phyloP scores from a whole-genome alignment of 2,329 filamentous ascomycete species.

The Plectosphaerella cucumerina region DNA sequence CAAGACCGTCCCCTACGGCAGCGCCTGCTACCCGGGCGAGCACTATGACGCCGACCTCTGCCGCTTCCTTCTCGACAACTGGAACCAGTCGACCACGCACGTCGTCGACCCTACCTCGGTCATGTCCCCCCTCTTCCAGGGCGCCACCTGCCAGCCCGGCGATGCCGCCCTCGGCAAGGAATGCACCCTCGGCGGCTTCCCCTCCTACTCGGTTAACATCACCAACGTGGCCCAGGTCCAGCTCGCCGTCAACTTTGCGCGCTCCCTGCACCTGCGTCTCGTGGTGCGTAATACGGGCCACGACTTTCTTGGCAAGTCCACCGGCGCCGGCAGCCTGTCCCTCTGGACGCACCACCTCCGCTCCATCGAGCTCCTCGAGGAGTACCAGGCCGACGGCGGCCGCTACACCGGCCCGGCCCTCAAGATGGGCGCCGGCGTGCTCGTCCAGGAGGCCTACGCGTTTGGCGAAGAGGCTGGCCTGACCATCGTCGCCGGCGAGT shows the following conservation, averaged over 20 bases:
- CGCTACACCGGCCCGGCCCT: constrained; percentile 42
- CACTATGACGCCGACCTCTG: constrained; percentile 22
- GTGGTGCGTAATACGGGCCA: constrained; percentile 36
- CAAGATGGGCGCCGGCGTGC: constrained; percentile 51
- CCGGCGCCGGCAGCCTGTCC: constrained; percentile 45
- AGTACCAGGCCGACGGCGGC: constrained; percentile 12
- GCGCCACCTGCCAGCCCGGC: constrained; percentile 16
- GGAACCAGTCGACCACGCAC: constrained; percentile 17
- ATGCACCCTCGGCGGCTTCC: constrained; percentile 28
- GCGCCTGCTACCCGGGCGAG: constrained; percentile 23
- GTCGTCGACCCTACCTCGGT: constrained; percentile 21
- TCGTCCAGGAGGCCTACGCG: constrained; percentile 48
- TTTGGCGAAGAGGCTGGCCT: constrained; percentile 40
- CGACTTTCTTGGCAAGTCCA: constrained; percentile 39
- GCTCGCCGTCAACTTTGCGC: constrained; percentile 33
- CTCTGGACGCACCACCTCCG: constrained; percentile 50
- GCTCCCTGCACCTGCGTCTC: constrained; percentile 36
- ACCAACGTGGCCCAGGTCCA: constrained; percentile 27
- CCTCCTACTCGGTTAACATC: constrained; percentile 29
- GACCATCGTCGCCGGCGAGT: constrained; percentile 49
- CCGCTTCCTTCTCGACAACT: constrained; percentile 18
- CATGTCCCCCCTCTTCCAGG: constrained; percentile 20
- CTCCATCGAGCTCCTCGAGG: constrained; percentile 17
- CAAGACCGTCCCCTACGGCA: constrained; percentile 25
- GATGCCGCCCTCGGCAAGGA: background rate